Evolutionary conservation across 352 stramenopile genomes (phyloP).

Genomic region (Phytophthora nicotianae): DNA sequence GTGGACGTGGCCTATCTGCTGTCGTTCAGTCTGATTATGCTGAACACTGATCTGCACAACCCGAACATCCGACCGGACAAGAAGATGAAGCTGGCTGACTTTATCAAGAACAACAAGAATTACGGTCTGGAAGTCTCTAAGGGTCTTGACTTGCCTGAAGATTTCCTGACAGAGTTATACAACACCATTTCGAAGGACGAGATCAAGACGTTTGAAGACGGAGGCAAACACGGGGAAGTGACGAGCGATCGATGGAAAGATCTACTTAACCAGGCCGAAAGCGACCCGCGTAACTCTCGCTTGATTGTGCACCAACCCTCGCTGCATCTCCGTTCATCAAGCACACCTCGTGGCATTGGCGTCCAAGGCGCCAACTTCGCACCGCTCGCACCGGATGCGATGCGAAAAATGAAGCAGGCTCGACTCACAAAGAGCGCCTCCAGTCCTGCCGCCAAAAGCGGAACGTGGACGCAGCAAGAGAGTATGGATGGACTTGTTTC

Average conservation of each 20-base stretch:
- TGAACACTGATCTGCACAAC: slow-evolving; percentile 90
- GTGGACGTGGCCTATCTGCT: slow-evolving; percentile 91
- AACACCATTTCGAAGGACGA: slow-evolving; percentile 72
- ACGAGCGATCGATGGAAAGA: slow-evolving; percentile 84
- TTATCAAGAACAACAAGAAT: slow-evolving; percentile 91
- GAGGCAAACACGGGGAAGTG: slow-evolving; percentile 76
- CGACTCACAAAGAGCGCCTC: slow-evolving; percentile 29
- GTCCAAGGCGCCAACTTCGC: slow-evolving; percentile 5
- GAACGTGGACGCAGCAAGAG: slow-evolving; percentile 13
- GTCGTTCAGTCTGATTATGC: slow-evolving; percentile 91
- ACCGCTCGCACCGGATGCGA: slow-evolving; percentile 27
- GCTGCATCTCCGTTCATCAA: slow-evolving; percentile 32
- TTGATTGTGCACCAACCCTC: slow-evolving; percentile 65
- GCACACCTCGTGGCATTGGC: slow-evolving; percentile 24
- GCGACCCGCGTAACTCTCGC: slow-evolving; percentile 55
- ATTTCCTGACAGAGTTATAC: slow-evolving; percentile 82
- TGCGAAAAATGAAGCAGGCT: slow-evolving; percentile 34
- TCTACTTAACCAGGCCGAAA: slow-evolving; percentile 74
- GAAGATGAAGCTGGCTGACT: slow-evolving; percentile 88
- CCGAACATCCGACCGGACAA: slow-evolving; percentile 83
- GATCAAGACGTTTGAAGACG: slow-evolving; percentile 86
- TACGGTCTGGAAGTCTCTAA: slow-evolving; percentile 88
- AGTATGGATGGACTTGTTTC: slow-evolving; percentile 16
- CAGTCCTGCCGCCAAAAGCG: slow-evolving; percentile 25
- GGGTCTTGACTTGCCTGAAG: slow-evolving; percentile 65